These are phyloP conservation scores for Yamadazyma oceani DNA, from an alignment of 1,139 yeast species.

Conservation along the genomic window DNA sequence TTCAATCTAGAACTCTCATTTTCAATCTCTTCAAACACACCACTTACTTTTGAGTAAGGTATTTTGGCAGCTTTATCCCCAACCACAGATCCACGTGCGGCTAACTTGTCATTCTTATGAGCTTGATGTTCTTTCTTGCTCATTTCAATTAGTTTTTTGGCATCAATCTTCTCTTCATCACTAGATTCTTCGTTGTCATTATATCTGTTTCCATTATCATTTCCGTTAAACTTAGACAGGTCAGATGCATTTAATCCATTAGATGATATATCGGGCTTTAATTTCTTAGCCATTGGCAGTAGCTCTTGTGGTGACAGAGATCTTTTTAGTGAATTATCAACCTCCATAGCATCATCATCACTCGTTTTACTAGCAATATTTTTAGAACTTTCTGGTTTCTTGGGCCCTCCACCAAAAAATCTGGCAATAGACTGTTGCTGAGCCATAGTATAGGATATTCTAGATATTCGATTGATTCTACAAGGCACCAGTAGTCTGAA, in stretches of 20 bases:
- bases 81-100: too few species aligned
- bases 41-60: conserved; percentile 64
- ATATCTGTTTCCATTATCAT: neutral
- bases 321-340: conserved; percentile 4
- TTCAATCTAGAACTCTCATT: conserved; percentile 77
- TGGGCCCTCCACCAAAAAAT: conserved; percentile 26
- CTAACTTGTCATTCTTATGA: conserved; percentile 15
- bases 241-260: too few species aligned
- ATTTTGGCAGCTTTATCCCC: conserved; percentile 26
- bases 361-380: neutral
- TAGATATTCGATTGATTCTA: neutral
- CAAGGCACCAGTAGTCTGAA: neutral
- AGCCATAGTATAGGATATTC: conserved; percentile 22
- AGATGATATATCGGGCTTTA: neutral
- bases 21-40: conserved; percentile 75
- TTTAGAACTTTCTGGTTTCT: neutral
- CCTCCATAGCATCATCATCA: neutral
- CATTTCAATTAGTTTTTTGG: conserved; percentile 24
- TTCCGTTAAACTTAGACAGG: too few species aligned
- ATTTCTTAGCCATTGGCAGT: conserved; percentile 6
- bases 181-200: conserved; percentile 3
- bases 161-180: conserved; percentile 18
- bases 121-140: conserved; percentile 22
- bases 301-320: conserved; percentile 1
- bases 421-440: conserved; percentile 40